phyloP scores from a whole-genome alignment of 495 filamentous ascomycete species.

The Aspergillus egyptiacus region DNA sequence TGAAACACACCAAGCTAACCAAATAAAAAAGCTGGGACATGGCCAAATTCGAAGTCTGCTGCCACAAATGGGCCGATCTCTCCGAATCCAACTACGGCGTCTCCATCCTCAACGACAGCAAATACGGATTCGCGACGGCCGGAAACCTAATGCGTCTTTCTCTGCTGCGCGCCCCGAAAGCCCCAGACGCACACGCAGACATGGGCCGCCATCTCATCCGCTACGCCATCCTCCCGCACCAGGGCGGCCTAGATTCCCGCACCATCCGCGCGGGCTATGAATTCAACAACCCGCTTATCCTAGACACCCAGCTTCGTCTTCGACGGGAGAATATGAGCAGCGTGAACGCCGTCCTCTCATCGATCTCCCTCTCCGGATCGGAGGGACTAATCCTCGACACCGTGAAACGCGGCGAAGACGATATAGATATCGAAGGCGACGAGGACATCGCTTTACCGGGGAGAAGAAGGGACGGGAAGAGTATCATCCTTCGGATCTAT shows the following conservation, averaged over 20 bases:
- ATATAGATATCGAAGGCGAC: slow-evolving; percentile 74
- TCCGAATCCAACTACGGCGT: slow-evolving; percentile 90
- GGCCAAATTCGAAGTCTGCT: slow-evolving; percentile 99
- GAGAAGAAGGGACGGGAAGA: slow-evolving; percentile 55
- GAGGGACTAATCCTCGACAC: slow-evolving; percentile 62
- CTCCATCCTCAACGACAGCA: slow-evolving; percentile 89
- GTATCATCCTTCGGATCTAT: slow-evolving; percentile 78
- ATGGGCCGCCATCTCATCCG: slow-evolving; percentile 88
- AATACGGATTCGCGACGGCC: slow-evolving; percentile 90
- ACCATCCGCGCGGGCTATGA: slow-evolving; percentile 81
- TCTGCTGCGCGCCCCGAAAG: slow-evolving; percentile 87
- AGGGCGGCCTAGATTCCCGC: slow-evolving; percentile 58
- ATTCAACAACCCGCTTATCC: slow-evolving; percentile 77
- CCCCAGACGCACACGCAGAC: slow-evolving; percentile 91
- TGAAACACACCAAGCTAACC: slow-evolving; percentile 7
- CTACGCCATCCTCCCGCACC: slow-evolving; percentile 87
- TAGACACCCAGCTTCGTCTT: slow-evolving; percentile 19
- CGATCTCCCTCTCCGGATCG: slow-evolving; percentile 53
- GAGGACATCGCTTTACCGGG: slow-evolving; percentile 47
- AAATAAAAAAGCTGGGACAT: slow-evolving; percentile 72
- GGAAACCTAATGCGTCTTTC: slow-evolving; percentile 92
- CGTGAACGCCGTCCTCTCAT: slow-evolving; percentile 25
- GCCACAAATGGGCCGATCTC: slow-evolving; percentile 95
- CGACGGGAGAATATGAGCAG: background rate
- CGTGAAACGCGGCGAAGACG: slow-evolving; percentile 91